phyloP scores from a whole-genome alignment of 192 early-diverging fungal genomes.

The Glomus cerebriforme region DNA sequence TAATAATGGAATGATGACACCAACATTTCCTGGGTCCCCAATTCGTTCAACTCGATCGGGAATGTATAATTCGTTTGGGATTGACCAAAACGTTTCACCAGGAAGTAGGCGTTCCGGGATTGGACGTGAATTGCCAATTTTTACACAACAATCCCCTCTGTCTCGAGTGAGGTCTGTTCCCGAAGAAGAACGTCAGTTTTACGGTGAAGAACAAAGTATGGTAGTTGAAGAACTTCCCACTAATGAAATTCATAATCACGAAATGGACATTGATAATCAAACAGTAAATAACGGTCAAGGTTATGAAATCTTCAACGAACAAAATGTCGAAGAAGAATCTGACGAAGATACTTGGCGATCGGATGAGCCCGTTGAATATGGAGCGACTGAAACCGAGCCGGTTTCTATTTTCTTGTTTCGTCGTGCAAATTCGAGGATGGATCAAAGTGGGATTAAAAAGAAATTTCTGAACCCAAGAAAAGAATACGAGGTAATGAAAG shows the following conservation, averaged over 20 bases:
- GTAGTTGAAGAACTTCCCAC: not conserved
- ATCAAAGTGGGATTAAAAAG: not conserved
- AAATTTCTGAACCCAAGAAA: constrained; percentile 15
- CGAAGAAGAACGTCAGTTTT: not conserved
- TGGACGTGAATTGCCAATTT: not conserved
- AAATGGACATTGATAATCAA: not conserved
- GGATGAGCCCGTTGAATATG: not conserved
- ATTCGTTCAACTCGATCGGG: not conserved
- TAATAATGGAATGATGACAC: not conserved
- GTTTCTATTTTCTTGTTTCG: not conserved
- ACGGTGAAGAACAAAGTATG: not conserved
- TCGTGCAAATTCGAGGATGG: not conserved
- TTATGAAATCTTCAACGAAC: not conserved
- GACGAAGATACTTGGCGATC: constrained; percentile 20
- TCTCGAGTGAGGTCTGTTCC: not conserved
- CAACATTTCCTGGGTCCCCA: not conserved
- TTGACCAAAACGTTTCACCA: not conserved
- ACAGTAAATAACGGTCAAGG: not conserved
- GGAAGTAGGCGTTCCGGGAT: not conserved
- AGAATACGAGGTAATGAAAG: not conserved
- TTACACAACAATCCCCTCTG: not conserved
- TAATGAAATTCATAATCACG: not conserved
- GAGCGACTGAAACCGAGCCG: not conserved
- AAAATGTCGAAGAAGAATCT: not conserved
- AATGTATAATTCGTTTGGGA: not conserved